Base-by-base conservation (phyloP, 129 eudicot species). In the Lonicera japonica region DNA sequence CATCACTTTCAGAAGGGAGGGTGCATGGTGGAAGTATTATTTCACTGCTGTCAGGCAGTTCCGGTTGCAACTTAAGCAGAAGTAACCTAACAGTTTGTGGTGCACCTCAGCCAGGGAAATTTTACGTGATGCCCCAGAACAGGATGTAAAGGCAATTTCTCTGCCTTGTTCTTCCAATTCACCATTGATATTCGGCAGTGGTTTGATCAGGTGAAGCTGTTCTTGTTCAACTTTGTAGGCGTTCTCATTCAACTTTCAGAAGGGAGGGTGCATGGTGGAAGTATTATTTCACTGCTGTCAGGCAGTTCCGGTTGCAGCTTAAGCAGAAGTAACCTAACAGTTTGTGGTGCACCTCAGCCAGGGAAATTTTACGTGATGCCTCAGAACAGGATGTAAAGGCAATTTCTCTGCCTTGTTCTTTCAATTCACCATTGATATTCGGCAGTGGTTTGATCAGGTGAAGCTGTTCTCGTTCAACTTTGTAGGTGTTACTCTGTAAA, bases 21-120 rank as follows among this genome's bases (percentile, higher is more conserved):
- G 98, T 92, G 58, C 96, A 92, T 65, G 98, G 98, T 13, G 98
- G 96, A 41, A 77, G 87, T 73, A 60, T 92, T 65, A 73, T 85
- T 82, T 80, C 98, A 57, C 61, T 92, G 77, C 69, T 92, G 21
- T 70, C 84, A 0, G 58, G 78, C 4, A 56, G n/a, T n/a, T n/a
- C n/a, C n/a, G n/a, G n/a, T n/a, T n/a, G n/a, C n/a, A n/a, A n/a
- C n/a, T n/a, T n/a, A n/a, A n/a, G n/a, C n/a, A n/a, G n/a, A n/a
- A n/a, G n/a, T n/a, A n/a, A 65, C 66, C 77, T 81, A 8, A 20
- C 43, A 23, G 41, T 62, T 14, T 76, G 73, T 62, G 63, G 68
- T 47, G 68, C 82, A 18, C 72, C 83, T 25, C 73, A 64, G 66
- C 64, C 80, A 0, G 78, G 67, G 67, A 70, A 70, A 61, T 74